These are phyloP conservation scores for Phytophthora fragariae DNA, from an alignment of 352 stramenopile species.

Conservation along the genomic window DNA sequence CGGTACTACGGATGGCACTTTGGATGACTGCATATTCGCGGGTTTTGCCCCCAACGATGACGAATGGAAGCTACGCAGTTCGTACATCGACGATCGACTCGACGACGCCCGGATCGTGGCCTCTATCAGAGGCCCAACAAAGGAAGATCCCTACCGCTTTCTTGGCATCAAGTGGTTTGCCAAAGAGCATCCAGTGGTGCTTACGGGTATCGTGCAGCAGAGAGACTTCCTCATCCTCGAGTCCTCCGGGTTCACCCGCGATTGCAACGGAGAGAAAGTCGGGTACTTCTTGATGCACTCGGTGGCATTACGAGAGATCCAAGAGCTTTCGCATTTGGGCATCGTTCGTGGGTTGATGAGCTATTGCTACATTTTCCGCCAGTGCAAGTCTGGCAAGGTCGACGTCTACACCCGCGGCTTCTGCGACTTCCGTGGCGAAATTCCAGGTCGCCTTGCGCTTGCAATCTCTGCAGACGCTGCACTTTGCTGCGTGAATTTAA, in stretches of 20 bases:
- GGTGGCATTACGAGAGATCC: conserved; percentile 41
- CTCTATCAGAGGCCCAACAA: conserved; percentile 40
- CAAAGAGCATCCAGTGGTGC: conserved; percentile 47
- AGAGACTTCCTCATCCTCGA: conserved; percentile 66
- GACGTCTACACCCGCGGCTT: conserved; percentile 64
- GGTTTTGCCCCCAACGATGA: conserved; percentile 48
- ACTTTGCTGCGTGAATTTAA: conserved; percentile 43
- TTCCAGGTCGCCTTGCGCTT: conserved; percentile 53
- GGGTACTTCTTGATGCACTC: conserved; percentile 65
- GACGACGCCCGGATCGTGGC: conserved; percentile 56
- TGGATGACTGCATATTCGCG: conserved; percentile 64
- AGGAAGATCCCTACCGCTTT: conserved; percentile 53
- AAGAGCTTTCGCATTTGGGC: conserved; percentile 49
- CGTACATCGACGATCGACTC: conserved; percentile 56
- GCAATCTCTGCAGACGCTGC: conserved; percentile 52
- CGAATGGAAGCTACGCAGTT: conserved; percentile 50
- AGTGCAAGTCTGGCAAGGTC: conserved; percentile 32
- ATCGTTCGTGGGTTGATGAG: conserved; percentile 57
- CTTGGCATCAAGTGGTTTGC: conserved; percentile 68
- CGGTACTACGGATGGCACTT: conserved; percentile 47
- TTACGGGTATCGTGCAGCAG: conserved; percentile 51
- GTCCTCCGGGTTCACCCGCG: conserved; percentile 36
- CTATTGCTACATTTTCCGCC: conserved; percentile 60
- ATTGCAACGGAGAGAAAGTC: conserved; percentile 42
- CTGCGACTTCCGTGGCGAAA: conserved; percentile 53